These are phyloP conservation scores for Backusella tuberculispora DNA, from an alignment of 192 early-diverging fungal species.

Conservation along the genomic window DNA sequence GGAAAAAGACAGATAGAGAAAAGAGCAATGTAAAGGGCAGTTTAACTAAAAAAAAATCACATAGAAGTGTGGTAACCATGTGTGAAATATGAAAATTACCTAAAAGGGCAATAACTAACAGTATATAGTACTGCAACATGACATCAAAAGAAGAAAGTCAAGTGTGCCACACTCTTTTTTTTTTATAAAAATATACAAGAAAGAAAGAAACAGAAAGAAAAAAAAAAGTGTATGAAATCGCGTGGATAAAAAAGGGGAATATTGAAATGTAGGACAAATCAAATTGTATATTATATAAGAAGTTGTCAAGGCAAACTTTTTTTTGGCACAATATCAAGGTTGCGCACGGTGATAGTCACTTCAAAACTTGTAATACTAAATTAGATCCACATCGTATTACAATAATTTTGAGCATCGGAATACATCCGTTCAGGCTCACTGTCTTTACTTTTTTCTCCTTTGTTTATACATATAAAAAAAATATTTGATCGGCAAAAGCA, in stretches of 20 bases:
- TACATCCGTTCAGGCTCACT: conserved; percentile 4
- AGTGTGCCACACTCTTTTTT: too few species aligned
- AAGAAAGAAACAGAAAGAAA: too few species aligned
- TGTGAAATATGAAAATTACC: not conserved
- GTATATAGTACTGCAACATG: not conserved
- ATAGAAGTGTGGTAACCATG: conserved; percentile 4
- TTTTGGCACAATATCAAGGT: not conserved
- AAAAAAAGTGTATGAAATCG: not conserved
- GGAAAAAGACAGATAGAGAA: too few species aligned
- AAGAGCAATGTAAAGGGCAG: not conserved
- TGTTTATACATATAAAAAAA: not conserved
- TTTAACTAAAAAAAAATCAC: not conserved
- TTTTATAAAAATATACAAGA: too few species aligned
- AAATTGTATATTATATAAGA: too few species aligned
- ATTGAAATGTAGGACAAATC: conserved; percentile 1
- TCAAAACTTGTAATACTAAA: conserved; percentile 14
- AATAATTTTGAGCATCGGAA: conserved; percentile 1
- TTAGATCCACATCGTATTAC: not conserved
- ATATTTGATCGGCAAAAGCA: too few species aligned
- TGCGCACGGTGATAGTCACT: conserved; percentile 15
- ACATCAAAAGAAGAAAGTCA: not conserved
- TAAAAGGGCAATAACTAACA: not conserved
- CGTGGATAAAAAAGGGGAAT: conserved; percentile 12
- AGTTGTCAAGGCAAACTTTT: not conserved
- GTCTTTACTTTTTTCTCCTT: not conserved